Evolutionary conservation across 1,139 yeast genomes (phyloP), one percentile per base, ranked within the genome.

Genomic region (Debaryomyces sp.): DNA sequence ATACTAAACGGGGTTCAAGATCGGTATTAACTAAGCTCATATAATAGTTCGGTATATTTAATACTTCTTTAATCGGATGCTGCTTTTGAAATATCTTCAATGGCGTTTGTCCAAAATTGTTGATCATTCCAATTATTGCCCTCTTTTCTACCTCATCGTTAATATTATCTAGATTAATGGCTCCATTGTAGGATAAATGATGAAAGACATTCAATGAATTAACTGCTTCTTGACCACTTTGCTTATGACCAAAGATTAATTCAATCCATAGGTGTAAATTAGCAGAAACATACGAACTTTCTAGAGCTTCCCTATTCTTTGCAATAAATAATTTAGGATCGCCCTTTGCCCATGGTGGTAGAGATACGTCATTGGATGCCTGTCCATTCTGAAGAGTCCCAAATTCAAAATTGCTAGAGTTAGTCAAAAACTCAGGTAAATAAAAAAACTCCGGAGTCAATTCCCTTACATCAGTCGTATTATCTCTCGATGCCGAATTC

Each of bases 101-200:
- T 1, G 97, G 97, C 0, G 96, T 89, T 62, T 89, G 97, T 0
- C 97, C 97, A 72, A 89, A 89, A 63, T 89, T 89, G 60, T 89
- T 92, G 42, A 89, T 89, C 61, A 87, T 87, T 1, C 96, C 92
- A 27, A 89, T 86, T 2, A 85, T 78, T 0, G 96, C 94, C 34
- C 84, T 74, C 53, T 85, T 78, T 62, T 89, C 96, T 52, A 80
- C 73, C 34, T 84, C 89, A 61, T 89, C 92, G 50, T 79, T 75
- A 41, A 89, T 85, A 32, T 74, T 76, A 55, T 88, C 96, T 47
- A 89, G 68, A 61, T 89, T 83, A 22, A 89, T 84, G 0, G 92
- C 89, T 1, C 96, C 96, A 48, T 85, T 85, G 60, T 89, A 89
- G 43, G 96, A 88, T 51, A 87, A 71, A 61, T 85, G 88, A 64